Percentiles rank a stretch among this genome's conserved stretches.
Conservation (phyloP, 2,329 filamentous ascomycete genomes). For the Mycocentrospora acerina region DNA sequence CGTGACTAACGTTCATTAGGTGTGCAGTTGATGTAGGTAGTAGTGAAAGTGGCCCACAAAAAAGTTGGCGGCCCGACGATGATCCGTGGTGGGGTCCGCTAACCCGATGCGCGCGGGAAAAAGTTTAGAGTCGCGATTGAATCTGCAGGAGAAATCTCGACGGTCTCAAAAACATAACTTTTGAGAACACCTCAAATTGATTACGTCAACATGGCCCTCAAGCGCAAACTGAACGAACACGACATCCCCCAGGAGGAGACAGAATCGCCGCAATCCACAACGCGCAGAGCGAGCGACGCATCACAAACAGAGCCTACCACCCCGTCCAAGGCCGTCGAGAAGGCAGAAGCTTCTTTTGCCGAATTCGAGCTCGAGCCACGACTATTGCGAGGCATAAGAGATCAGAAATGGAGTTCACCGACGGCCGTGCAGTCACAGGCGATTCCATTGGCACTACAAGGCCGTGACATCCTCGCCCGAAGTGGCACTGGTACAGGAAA, state of each 20-base stretch:
- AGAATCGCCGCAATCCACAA: constrained; percentile 14
- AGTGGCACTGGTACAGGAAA: constrained; percentile 96
- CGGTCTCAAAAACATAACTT: background rate
- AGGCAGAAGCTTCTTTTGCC: constrained; percentile 60
- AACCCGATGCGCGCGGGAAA: constrained; percentile 11
- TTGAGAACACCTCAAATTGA: background rate
- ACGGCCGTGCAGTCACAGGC: constrained; percentile 87
- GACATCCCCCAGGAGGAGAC: constrained; percentile 46
- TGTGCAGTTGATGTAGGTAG: too few relatives aligned
- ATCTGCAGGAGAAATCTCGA: constrained; percentile 3
- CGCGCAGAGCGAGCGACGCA: constrained; percentile 24
- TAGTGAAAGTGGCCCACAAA: too few relatives aligned
- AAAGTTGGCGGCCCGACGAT: constrained; percentile 1
- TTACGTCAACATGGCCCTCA: constrained; percentile 25
- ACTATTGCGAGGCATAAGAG: constrained; percentile 80
- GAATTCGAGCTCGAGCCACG: constrained; percentile 80
- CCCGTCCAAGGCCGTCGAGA: constrained; percentile 13
- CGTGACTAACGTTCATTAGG: too few relatives aligned
- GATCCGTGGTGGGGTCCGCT: constrained; percentile 14
- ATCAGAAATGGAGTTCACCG: constrained; percentile 80
- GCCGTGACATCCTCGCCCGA: constrained; percentile 86
- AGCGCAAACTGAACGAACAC: constrained; percentile 54
- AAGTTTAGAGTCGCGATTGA: constrained; percentile 19
- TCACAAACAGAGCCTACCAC: constrained; percentile 20
- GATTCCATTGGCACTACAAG: constrained; percentile 83